Evolutionary conservation across 495 filamentous ascomycete genomes (phyloP), one percentile per base, ranked within the genome.

Genomic region (Hypomontagnella monticulosa): DNA sequence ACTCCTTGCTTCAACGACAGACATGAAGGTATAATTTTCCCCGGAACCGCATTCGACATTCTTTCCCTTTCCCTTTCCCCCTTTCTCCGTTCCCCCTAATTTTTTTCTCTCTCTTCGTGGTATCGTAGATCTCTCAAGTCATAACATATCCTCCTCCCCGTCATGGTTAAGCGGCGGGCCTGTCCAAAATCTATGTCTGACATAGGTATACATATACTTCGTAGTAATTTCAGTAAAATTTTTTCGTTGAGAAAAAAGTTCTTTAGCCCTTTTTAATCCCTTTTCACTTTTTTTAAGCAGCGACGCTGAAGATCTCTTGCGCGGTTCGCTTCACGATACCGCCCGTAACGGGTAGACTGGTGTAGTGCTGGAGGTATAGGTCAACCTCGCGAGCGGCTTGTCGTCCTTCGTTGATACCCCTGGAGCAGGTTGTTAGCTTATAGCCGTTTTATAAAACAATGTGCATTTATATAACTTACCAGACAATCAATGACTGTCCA

Each of bases 381-480:
- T 99, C 95, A 49, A 98, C 92, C 76, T 99, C 94, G 57, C 96
- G 91, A 71, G 95, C 95, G 48, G 89, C 89, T 79, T 93, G 90
- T 66, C 95, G 90, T 72, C 95, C 95, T 83, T 99, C 95, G 74
- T 99, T 99, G 84, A 99, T 99, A 78, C 94, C 95, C 92, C 90
- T 92, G 58, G n/a, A 32, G 59, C 20, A 50, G 47, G 64, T 40
- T 50, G 59, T 81, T 74, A 79, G 77, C 27, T 54, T 40, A 50
- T 41, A 4, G 19, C 23, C 5, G 12, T 6, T 47, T 44, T 10
- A 5, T n/a, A 54, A 14, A 23, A 46, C 1, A 32, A 18, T 30
- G 18, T 0, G 1, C 18, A 15, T 12, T 23, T 0, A 19, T 57
- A 59, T 23, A 55, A 83, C 90, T 86, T 85, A 93, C 93, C 95